phyloP scores from a whole-genome alignment of 2,329 filamentous ascomycete genomes.

The Pyrenophora graminea region DNA sequence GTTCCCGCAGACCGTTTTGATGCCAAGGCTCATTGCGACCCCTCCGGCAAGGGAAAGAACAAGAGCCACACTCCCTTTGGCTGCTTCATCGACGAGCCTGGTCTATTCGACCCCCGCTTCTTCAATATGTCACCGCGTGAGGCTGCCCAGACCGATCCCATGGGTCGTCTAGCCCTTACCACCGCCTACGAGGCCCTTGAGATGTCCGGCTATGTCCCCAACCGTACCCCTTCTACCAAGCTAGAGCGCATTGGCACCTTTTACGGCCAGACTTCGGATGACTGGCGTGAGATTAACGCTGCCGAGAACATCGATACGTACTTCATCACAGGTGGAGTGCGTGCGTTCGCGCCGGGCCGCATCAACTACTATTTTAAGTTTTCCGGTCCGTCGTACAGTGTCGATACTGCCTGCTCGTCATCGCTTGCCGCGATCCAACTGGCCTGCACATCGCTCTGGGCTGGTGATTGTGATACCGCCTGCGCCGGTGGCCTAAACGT shows the following conservation, averaged over 20 bases:
- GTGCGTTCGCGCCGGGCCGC: slow-evolving; percentile 65
- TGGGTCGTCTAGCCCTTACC: slow-evolving; percentile 75
- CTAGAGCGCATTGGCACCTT: slow-evolving; percentile 70
- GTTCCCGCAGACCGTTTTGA: slow-evolving; percentile 75
- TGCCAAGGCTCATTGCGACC: slow-evolving; percentile 70
- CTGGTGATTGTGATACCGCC: slow-evolving; percentile 78
- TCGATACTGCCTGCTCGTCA: slow-evolving; percentile 80
- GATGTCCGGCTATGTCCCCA: slow-evolving; percentile 76
- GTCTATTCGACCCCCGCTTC: slow-evolving; percentile 79
- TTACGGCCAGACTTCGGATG: slow-evolving; percentile 75
- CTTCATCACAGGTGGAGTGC: slow-evolving; percentile 67
- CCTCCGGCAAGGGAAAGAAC: slow-evolving; percentile 73
- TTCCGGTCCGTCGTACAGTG: slow-evolving; percentile 70
- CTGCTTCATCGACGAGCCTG: slow-evolving; percentile 75
- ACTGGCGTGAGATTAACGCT: slow-evolving; percentile 76
- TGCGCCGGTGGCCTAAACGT: slow-evolving; percentile 79
- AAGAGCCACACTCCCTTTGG: slow-evolving; percentile 77
- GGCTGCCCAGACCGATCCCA: slow-evolving; percentile 78
- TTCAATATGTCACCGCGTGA: slow-evolving; percentile 87
- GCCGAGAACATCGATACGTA: slow-evolving; percentile 72
- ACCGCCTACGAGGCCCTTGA: slow-evolving; percentile 83
- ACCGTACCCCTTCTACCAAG: slow-evolving; percentile 70
- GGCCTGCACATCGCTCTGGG: slow-evolving; percentile 73
- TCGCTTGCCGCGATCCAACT: slow-evolving; percentile 73
- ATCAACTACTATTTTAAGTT: slow-evolving; percentile 81